A percentile compares a stretch with the other conserved stretches of the same genome.
Conservation (phyloP, 1,139 yeast genomes). For the Kluyveromyces sp. region DNA sequence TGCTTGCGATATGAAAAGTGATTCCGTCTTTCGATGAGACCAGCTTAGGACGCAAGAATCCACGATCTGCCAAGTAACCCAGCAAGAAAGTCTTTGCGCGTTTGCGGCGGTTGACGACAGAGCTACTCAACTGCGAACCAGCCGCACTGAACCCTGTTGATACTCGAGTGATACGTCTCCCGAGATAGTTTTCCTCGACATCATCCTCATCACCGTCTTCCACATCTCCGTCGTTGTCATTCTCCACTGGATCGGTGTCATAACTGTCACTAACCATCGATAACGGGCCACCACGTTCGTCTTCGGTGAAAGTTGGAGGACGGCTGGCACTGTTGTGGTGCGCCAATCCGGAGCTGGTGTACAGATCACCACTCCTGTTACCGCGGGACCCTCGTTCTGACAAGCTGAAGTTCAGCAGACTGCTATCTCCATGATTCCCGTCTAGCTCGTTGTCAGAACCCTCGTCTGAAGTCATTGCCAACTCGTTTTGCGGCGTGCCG, state of each 20-base stretch:
- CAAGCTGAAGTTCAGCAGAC: constrained; percentile 4
- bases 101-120: constrained; percentile 9
- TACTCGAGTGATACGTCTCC: constrained; percentile 4
- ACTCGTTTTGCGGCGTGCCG: constrained; percentile 2
- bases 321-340: no score
- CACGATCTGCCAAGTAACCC: constrained; percentile 24
- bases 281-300: neutral
- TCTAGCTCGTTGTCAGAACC: constrained; percentile 1
- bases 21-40: constrained; percentile 16
- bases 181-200: neutral
- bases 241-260: constrained; percentile 3
- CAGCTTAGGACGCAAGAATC: constrained; percentile 21
- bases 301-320: neutral
- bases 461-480: constrained; percentile 3
- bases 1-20: constrained; percentile 25
- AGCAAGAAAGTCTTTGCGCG: constrained; percentile 13
- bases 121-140: constrained; percentile 4
- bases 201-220: constrained; percentile 1
- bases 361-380: neutral
- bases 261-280: neutral
- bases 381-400: constrained; percentile 2
- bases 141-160: constrained; percentile 7
- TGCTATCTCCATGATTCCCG: constrained; percentile 6
- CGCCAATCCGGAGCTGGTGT: neutral
- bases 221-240: constrained; percentile 1